Percentiles rank a stretch among this genome's conserved stretches.
Conservation (phyloP, 2,329 filamentous ascomycete species). For the Fusarium praegraminearum region DNA sequence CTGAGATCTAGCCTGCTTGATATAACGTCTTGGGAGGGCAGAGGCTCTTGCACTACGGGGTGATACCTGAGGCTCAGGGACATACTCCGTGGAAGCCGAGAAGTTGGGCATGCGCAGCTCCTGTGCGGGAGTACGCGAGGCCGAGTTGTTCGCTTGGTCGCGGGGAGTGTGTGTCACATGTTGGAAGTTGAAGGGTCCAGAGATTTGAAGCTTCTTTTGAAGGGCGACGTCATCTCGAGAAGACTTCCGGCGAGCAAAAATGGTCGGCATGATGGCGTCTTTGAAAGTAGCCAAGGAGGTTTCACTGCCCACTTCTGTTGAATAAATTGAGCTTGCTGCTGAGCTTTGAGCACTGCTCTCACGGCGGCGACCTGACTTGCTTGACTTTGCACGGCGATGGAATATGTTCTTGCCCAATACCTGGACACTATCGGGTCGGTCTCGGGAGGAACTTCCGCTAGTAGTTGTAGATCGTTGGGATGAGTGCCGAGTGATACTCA, state of each 20-base stretch:
- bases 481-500: slow-evolving; percentile 65
- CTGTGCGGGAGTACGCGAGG: slow-evolving; percentile 53
- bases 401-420: slow-evolving; percentile 71
- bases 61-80: slow-evolving; percentile 34
- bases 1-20: slow-evolving; percentile 62
- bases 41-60: slow-evolving; percentile 38
- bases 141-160: slow-evolving; percentile 59
- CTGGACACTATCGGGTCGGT: slow-evolving; percentile 70
- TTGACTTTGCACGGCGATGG: slow-evolving; percentile 63
- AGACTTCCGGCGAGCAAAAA: slow-evolving; percentile 64
- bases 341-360: slow-evolving; percentile 64
- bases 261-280: slow-evolving; percentile 62
- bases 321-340: slow-evolving; percentile 62
- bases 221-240: slow-evolving; percentile 51
- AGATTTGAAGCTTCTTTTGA: slow-evolving; percentile 65
- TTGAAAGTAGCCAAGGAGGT: slow-evolving; percentile 50
- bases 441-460: slow-evolving; percentile 64
- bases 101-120: slow-evolving; percentile 62
- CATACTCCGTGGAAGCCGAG: slow-evolving; percentile 48
- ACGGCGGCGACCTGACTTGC: slow-evolving; percentile 56
- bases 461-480: slow-evolving; percentile 65
- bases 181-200: slow-evolving; percentile 74
- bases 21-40: slow-evolving; percentile 51
- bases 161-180: slow-evolving; percentile 70
- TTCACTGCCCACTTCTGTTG: slow-evolving; percentile 57